These are phyloP conservation scores for Rosa multiflora DNA, from an alignment of 306 rosid genomes.

Conservation along the genomic window DNA sequence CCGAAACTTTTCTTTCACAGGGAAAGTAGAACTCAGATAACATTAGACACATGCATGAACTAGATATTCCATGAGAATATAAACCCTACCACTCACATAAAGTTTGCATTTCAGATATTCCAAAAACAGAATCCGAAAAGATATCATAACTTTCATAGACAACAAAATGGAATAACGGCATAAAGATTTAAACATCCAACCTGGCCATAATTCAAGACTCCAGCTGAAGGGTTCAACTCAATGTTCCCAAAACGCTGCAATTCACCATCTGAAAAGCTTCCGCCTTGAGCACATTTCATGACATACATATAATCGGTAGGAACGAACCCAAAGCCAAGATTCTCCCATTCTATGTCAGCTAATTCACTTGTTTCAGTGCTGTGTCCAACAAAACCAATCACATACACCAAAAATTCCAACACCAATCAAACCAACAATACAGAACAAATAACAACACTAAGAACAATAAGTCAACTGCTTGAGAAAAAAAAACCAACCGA, in stretches of 20 bases:
- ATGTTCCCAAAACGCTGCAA: constrained; percentile 85
- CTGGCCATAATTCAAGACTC: constrained; percentile 93
- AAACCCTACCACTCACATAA: not conserved
- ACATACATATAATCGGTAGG: constrained; percentile 87
- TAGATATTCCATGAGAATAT: not conserved
- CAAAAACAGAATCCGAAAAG: not conserved
- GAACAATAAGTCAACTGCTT: not conserved
- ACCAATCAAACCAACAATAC: not conserved
- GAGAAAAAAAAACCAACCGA: too few relatives aligned
- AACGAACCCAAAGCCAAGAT: constrained; percentile 74
- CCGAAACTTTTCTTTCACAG: not conserved
- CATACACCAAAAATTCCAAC: not conserved
- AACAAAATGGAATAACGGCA: not conserved
- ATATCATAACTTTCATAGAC: not conserved
- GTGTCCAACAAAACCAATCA: constrained; percentile 11
- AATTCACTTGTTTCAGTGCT: constrained; percentile 46
- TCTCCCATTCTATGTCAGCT: constrained; percentile 84
- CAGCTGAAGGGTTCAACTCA: constrained; percentile 85
- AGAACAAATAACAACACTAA: not conserved
- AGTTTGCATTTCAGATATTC: not conserved
- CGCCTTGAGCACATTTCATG: constrained; percentile 70
- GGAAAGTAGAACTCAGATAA: not conserved
- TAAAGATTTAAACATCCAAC: constrained; percentile 29
- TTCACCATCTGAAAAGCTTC: constrained; percentile 70
- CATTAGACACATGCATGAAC: not conserved